A percentile compares a stretch with the other conserved stretches of the same genome.
phyloP scores from a whole-genome alignment of 208 protist genomes.

The Crithidia bombi region DNA sequence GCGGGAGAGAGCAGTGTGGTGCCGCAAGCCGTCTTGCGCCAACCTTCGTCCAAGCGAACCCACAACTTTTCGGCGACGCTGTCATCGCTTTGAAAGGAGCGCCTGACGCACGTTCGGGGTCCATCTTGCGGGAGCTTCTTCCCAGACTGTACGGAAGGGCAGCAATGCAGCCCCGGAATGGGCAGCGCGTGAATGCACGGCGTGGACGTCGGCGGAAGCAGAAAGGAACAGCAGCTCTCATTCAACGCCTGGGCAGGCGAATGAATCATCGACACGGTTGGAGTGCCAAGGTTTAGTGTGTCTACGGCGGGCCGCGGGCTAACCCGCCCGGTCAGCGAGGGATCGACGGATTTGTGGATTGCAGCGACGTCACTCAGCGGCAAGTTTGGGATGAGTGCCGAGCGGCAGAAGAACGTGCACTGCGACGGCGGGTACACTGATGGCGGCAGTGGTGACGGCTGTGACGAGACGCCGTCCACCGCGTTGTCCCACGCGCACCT shows the following conservation, averaged over 20 bases:
- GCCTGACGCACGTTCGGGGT: neutral
- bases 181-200: conserved; percentile 26
- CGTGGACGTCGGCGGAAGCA: conserved; percentile 2
- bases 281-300: conserved; percentile 30
- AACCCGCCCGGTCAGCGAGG: neutral
- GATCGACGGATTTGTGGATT: neutral
- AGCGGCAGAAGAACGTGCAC: neutral
- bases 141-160: neutral
- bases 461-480: no score
- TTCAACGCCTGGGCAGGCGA: conserved; percentile 20
- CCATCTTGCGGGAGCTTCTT: neutral
- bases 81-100: neutral
- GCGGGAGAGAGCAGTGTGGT: neutral
- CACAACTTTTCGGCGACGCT: neutral
- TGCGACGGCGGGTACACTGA: neutral
- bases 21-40: neutral
- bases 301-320: conserved; percentile 4
- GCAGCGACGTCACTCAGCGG: neutral
- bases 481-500: neutral
- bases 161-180: conserved; percentile 17
- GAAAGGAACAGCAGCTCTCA: conserved; percentile 32
- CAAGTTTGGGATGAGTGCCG: neutral
- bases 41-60: neutral
- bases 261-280: conserved; percentile 30
- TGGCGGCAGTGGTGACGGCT: neutral